phyloP scores from a whole-genome alignment of 73 alveolate species.

The Blepharisma stoltei region DNA sequence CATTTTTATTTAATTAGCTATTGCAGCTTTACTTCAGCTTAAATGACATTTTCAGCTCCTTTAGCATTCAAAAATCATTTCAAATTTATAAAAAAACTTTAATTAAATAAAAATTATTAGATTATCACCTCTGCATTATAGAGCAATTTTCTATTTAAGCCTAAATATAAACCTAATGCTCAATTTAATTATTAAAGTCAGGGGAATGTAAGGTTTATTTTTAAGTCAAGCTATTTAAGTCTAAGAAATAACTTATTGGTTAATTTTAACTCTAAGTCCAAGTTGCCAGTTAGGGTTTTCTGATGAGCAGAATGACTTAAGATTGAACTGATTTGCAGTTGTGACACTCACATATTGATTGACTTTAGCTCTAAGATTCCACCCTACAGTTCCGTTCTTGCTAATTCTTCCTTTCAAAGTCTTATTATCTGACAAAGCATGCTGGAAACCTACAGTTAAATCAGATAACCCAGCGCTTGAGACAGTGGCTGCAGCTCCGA shows the following conservation, averaged over 20 bases:
- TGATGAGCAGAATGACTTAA: background rate
- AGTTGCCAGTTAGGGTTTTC: background rate
- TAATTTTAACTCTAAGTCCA: conserved; percentile 11
- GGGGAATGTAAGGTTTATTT: no score
- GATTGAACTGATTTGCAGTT: conserved; percentile 12
- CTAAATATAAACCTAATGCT: no score
- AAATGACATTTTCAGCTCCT: no score
- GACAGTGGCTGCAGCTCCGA: background rate
- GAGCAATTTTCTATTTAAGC: no score
- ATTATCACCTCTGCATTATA: no score
- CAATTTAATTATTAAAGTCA: no score
- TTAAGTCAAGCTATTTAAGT: no score
- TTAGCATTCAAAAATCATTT: no score
- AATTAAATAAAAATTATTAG: no score
- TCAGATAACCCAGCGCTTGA: background rate
- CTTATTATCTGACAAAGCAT: background rate
- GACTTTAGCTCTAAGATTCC: background rate
- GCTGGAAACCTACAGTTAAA: background rate
- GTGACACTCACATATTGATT: background rate
- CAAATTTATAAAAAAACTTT: no score
- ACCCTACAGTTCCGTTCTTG: background rate
- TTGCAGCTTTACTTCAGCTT: no score
- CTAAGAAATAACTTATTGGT: background rate
- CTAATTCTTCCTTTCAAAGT: background rate
- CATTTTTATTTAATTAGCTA: no score